phyloP scores from a whole-genome alignment of 225 moss, liverwort and hornwort genomes.

The Lunularia cruciata region DNA sequence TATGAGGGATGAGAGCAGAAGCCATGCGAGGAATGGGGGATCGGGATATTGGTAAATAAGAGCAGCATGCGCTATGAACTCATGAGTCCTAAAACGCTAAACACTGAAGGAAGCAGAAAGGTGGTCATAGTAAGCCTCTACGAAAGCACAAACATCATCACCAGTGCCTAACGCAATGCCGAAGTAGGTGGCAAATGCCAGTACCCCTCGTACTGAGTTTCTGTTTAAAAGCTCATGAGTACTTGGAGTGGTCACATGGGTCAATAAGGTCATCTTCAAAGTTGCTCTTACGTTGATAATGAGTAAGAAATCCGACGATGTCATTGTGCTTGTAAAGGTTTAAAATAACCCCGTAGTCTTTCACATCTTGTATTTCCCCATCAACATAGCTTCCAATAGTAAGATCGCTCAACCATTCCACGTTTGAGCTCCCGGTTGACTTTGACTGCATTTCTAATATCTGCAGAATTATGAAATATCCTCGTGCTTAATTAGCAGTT shows the following conservation, averaged over 20 bases:
- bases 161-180: background rate
- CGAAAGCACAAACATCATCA: no score
- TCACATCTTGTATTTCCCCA: slow-evolving; percentile 86
- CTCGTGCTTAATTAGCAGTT: background rate
- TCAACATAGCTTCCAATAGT: slow-evolving; percentile 64
- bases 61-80: no score
- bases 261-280: no score
- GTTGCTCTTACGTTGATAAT: slow-evolving; percentile 67
- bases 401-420: slow-evolving; percentile 74
- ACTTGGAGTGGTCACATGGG: no score
- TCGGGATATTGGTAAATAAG: no score
- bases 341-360: slow-evolving; percentile 93
- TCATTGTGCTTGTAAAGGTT: slow-evolving; percentile 65
- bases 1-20: no score
- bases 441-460: slow-evolving; percentile 34
- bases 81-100: no score
- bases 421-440: slow-evolving; percentile 47
- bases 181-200: background rate
- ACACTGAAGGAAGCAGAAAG: background rate
- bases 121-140: no score
- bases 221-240: background rate
- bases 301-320: slow-evolving; percentile 84
- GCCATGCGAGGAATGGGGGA: no score
- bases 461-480: slow-evolving; percentile 16
- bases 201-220: background rate